Base-by-base conservation (phyloP, 176 grass and related monocot species). In the Carex littledalei region DNA sequence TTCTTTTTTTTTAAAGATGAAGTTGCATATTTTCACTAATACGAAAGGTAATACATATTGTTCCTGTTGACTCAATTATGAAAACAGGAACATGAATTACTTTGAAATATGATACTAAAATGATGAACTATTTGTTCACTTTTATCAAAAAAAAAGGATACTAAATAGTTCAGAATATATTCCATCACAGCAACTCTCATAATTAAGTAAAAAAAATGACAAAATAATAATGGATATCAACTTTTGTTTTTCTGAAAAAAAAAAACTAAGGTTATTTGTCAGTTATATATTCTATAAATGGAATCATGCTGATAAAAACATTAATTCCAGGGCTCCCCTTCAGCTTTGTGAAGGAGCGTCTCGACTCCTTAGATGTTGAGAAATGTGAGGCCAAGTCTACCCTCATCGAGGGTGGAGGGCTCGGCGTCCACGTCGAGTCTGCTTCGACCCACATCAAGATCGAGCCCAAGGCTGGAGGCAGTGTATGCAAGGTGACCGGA, bases 361-460 rank as follows among this genome's bases (percentile, higher is more conserved):
- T 94, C 14, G 94, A 94, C 5, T 92, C 88, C 59, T 0, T 91
- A 18, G 94, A 97, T 81, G 18, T 2, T 8, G 90, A 84, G 41
- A 88, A 92, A 53, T 92, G 66, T 18, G 92, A 97, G 88, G 78
- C 29, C 87, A 94, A 91, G 81, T 72, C 82, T 1, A 88, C 87
- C 6, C 79, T 92, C 3, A 1, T 97, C 8, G 94, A 92, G 81
- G 94, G 94, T 22, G 92, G 94, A 2, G 90, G 84, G 6, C 70
- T 97, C 63, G 92, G 90, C 16, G 34, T 83, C 3, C 52, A 70
- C 7, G 22, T 94, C 65, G 86, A 94, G 57, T 87, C 86, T 1
- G 84, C 87, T 17, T 80, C 87, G 0, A 83, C 82, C 17, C 90
- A 94, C 84, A 81, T 94, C 87, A 94, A 89, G 88, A 83, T 97